Percentiles rank a stretch among this genome's conserved stretches.
phyloP scores from a whole-genome alignment of 768 basidiomycete genomes.

The Phanerodontia chrysosporium region DNA sequence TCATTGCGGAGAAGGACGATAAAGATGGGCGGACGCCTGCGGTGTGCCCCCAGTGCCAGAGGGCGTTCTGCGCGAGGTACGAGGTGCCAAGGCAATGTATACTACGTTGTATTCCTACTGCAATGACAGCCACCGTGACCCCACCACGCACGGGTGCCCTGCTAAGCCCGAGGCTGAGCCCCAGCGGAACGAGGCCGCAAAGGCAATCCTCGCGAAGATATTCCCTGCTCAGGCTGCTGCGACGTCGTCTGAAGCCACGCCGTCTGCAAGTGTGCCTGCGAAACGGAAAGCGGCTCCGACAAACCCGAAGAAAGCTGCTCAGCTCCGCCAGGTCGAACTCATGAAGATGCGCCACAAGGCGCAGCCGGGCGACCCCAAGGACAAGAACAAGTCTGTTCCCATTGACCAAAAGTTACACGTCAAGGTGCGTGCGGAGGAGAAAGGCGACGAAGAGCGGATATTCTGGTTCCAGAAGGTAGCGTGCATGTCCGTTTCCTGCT shows the following conservation, averaged over 20 bases:
- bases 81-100: slow-evolving; percentile 3
- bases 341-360: slow-evolving; percentile 79
- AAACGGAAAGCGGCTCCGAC: slow-evolving; percentile 19
- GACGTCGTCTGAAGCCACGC: slow-evolving; percentile 13
- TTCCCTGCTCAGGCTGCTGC: slow-evolving; percentile 32
- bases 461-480: slow-evolving; percentile 76
- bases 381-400: slow-evolving; percentile 42
- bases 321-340: slow-evolving; percentile 53
- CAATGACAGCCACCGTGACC: slow-evolving; percentile 58
- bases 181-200: slow-evolving; percentile 43
- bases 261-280: slow-evolving; percentile 4
- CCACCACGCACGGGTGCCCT: slow-evolving; percentile 55
- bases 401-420: slow-evolving; percentile 59
- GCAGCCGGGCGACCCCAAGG: slow-evolving; percentile 55
- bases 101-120: not conserved
- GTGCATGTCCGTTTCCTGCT: not conserved
- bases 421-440: slow-evolving; percentile 32
- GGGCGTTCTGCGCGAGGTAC: slow-evolving; percentile 64
- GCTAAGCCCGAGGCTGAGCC: slow-evolving; percentile 15
- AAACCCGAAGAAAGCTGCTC: slow-evolving; percentile 51
- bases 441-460: slow-evolving; percentile 35
- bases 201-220: slow-evolving; percentile 48
- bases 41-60: slow-evolving; percentile 49
- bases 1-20: slow-evolving; percentile 25
- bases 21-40: slow-evolving; percentile 26